phyloP scores from a whole-genome alignment of 176 grass and related monocot species.

The Triticum dicoccoides region DNA sequence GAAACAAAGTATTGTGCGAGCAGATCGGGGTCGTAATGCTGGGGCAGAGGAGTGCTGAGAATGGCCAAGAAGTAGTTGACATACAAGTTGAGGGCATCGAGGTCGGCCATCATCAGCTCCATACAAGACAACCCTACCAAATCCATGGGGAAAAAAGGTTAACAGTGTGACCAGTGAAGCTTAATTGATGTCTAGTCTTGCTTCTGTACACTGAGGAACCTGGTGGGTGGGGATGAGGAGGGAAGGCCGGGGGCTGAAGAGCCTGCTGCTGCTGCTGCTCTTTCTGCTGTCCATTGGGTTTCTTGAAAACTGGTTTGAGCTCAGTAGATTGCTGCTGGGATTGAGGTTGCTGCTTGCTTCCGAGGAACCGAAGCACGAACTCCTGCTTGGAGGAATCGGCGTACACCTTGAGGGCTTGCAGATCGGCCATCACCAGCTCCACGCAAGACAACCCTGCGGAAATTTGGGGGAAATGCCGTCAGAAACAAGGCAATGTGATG shows the following conservation, averaged over 20 bases:
- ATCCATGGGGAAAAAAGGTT: background rate
- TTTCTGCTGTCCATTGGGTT: background rate
- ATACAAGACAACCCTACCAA: conserved; percentile 65
- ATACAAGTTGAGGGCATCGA: conserved; percentile 74
- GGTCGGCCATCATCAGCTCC: conserved; percentile 87
- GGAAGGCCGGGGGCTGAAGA: conserved; percentile 34
- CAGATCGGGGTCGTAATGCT: conserved; percentile 70
- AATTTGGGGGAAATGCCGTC: conserved; percentile 13
- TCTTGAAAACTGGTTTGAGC: conserved; percentile 2
- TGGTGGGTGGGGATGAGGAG: conserved; percentile 31
- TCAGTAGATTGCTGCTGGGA: conserved; percentile 10
- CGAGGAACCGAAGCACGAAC: conserved; percentile 22
- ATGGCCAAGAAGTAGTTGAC: conserved; percentile 48
- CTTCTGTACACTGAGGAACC: conserved; percentile 19
- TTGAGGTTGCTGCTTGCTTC: conserved; percentile 14
- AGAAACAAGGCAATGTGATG: background rate
- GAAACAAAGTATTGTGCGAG: conserved; percentile 64
- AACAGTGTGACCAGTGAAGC: conserved; percentile 2
- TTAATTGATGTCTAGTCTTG: conserved; percentile 2
- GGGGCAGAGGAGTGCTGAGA: conserved; percentile 64
- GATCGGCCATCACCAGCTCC: conserved; percentile 80
- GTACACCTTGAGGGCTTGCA: conserved; percentile 78
- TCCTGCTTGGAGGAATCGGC: conserved; percentile 31
- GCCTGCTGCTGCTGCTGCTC: conserved; percentile 22
- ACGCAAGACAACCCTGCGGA: conserved; percentile 47